These are phyloP conservation scores for Eucalyptus sp. DNA, from an alignment of 345 rosid genomes.

Conservation along the genomic window DNA sequence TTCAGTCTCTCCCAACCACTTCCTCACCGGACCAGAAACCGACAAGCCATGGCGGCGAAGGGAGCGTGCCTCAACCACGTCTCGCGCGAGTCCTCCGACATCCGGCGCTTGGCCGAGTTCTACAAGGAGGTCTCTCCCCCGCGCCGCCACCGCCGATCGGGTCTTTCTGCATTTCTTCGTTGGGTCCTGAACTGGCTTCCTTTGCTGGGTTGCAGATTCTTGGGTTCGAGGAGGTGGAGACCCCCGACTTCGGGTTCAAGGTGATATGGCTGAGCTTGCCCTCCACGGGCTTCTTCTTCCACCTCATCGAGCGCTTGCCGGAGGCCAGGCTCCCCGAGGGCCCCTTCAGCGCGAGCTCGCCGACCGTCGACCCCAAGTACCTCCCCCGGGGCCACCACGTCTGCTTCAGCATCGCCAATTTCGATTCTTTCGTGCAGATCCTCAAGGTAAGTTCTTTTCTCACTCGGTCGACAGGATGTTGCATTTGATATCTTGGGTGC, in stretches of 20 bases:
- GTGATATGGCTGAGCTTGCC: constrained; percentile 76
- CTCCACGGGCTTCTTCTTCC: constrained; percentile 43
- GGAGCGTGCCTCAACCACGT: constrained; percentile 58
- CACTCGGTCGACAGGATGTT: background rate
- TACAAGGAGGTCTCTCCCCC: constrained; percentile 48
- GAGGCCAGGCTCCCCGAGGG: constrained; percentile 73
- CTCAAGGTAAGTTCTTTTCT: constrained; percentile 40
- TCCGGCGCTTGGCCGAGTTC: constrained; percentile 59
- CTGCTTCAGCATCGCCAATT: constrained; percentile 71
- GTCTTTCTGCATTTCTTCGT: background rate
- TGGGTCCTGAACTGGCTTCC: background rate
- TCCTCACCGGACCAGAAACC: background rate
- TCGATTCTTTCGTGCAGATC: constrained; percentile 45
- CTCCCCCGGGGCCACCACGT: constrained; percentile 76
- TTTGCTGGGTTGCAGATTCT: constrained; percentile 23
- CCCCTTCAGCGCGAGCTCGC: constrained; percentile 57
- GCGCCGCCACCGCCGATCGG: background rate
- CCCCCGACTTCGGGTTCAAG: constrained; percentile 61
- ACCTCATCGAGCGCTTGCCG: constrained; percentile 66
- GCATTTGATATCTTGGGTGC: background rate
- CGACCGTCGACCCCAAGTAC: constrained; percentile 54
- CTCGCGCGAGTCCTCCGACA: constrained; percentile 74
- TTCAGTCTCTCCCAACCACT: background rate
- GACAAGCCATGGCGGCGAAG: constrained; percentile 27
- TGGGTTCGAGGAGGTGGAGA: constrained; percentile 73